Percentiles rank a stretch among this genome's conserved stretches.
phyloP scores from a whole-genome alignment of 2,329 filamentous ascomycete genomes.

The Ophiostoma quercus region DNA sequence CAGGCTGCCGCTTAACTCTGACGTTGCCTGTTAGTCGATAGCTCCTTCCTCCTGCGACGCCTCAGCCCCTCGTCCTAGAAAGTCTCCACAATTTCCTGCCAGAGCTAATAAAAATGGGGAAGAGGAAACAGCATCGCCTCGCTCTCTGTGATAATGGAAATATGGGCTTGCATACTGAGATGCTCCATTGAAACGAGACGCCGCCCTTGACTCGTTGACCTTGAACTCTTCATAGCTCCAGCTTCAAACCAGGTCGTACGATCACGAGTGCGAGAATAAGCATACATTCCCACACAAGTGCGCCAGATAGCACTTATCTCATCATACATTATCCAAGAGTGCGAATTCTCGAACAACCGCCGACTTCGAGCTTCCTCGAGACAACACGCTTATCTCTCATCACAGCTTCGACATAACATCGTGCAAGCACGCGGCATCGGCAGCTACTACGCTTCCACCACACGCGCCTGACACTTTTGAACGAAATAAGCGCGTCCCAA shows the following conservation, averaged over 20 bases:
- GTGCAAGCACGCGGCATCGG: neutral
- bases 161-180: neutral
- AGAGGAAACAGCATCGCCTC: neutral
- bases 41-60: constrained; percentile 6
- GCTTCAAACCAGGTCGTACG: neutral
- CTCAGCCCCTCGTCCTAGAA: neutral
- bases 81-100: neutral
- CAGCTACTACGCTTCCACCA: neutral
- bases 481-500: neutral
- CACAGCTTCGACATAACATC: neutral
- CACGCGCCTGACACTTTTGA: neutral
- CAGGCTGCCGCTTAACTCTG: neutral
- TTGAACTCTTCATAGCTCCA: neutral
- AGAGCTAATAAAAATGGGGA: neutral
- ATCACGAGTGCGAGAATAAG: neutral
- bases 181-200: constrained; percentile 12
- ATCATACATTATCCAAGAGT: neutral
- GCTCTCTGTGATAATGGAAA: constrained; percentile 4
- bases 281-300: neutral
- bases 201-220: constrained; percentile 3
- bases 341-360: neutral
- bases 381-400: neutral
- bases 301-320: neutral
- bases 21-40: constrained; percentile 2
- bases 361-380: neutral